A percentile compares a stretch with the other conserved stretches of the same genome.
phyloP scores from a whole-genome alignment of 2,329 filamentous ascomycete genomes.

The Trichoderma polysporum region DNA sequence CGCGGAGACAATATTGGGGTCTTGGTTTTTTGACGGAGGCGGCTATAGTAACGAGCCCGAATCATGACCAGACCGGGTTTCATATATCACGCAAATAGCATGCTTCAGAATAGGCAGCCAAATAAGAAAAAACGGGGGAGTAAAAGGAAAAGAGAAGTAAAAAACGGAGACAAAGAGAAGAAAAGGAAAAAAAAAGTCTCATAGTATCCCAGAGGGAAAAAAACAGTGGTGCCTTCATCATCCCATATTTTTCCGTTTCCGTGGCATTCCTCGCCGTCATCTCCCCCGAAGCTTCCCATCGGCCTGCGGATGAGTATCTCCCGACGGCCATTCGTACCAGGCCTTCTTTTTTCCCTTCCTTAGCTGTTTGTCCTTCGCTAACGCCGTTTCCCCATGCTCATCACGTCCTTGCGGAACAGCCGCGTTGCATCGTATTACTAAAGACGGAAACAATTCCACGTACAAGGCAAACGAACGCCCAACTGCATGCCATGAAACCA shows the following conservation, averaged over 20 bases:
- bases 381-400: background rate
- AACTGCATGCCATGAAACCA: background rate
- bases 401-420: background rate
- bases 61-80: background rate
- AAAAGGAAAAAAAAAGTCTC: background rate
- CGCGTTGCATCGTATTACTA: background rate
- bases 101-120: background rate
- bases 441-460: background rate
- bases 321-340: background rate
- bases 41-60: background rate
- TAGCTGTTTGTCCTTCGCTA: background rate
- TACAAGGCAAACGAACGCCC: background rate
- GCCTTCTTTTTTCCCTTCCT: background rate
- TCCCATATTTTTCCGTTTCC: background rate
- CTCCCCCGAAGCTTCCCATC: background rate
- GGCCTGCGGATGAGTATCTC: background rate
- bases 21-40: too few species aligned
- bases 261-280: background rate
- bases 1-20: background rate
- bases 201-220: background rate
- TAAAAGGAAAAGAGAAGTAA: background rate
- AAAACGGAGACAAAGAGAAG: background rate
- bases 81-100: constrained; percentile 1
- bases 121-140: background rate
- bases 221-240: background rate